Conservation (phyloP, 148 eudicot genomes). For the Rhododendron kiyosumense region DNA sequence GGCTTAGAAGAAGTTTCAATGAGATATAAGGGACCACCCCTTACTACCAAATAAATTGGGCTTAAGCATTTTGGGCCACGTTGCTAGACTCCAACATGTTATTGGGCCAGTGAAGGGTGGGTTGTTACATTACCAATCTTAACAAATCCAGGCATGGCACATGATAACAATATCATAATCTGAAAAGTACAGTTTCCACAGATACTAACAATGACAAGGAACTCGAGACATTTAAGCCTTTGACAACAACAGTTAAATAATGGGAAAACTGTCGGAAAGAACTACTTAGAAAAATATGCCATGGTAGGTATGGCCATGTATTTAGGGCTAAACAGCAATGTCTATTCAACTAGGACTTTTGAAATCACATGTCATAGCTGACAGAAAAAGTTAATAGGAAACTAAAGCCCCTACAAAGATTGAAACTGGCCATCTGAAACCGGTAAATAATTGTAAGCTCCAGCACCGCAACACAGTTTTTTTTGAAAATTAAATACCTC, state of each 20-base stretch:
- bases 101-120: background rate
- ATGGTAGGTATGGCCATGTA: background rate
- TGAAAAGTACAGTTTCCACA: background rate
- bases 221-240: background rate
- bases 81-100: background rate
- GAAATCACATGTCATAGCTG: background rate
- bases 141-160: background rate
- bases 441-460: background rate
- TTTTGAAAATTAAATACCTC: slow-evolving; percentile 46
- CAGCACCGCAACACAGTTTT: background rate
- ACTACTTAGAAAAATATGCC: background rate
- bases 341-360: background rate
- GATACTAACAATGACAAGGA: too few species aligned
- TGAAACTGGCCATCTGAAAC: background rate
- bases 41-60: background rate
- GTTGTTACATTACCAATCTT: background rate
- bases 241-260: background rate
- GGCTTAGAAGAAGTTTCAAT: background rate
- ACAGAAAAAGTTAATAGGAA: background rate
- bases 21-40: background rate
- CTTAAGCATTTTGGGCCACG: background rate
- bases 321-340: background rate
- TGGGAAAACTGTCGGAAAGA: background rate
- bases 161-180: background rate
- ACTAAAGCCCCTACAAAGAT: background rate